A percentile compares a stretch with the other conserved stretches of the same genome.
Evolutionary conservation across 2,329 filamentous ascomycete genomes (phyloP).

Genomic region (Rutstroemia sp.): DNA sequence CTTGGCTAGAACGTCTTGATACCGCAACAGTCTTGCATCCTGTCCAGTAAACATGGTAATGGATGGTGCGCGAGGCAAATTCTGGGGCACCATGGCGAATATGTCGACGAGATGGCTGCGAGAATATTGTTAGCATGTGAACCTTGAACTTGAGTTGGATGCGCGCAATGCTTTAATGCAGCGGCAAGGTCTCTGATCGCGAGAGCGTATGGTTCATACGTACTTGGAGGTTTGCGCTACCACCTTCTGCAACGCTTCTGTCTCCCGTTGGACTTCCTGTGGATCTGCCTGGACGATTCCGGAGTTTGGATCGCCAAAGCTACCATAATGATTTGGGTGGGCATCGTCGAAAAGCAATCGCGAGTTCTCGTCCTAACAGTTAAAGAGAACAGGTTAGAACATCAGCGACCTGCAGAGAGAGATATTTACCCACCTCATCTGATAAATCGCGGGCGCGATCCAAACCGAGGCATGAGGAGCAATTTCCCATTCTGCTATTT

Average conservation of each 20-base stretch:
- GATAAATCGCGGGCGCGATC: slow-evolving; percentile 40
- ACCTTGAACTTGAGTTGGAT: not conserved
- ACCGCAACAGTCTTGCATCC: slow-evolving; percentile 48
- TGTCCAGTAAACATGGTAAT: slow-evolving; percentile 41
- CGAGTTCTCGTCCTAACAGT: slow-evolving; percentile 30
- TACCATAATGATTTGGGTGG: slow-evolving; percentile 52
- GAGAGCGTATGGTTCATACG: slow-evolving; percentile 13
- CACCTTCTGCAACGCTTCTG: slow-evolving; percentile 56
- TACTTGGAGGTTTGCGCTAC: slow-evolving; percentile 59
- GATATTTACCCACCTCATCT: slow-evolving; percentile 42
- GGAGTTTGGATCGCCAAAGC: slow-evolving; percentile 50
- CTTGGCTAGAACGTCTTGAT: slow-evolving; percentile 55
- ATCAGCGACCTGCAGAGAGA: too few relatives aligned
- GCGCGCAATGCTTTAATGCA: not conserved
- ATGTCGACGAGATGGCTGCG: slow-evolving; percentile 59
- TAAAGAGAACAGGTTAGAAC: not conserved
- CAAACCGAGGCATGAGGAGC: slow-evolving; percentile 52
- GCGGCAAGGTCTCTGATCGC: not conserved
- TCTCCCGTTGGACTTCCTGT: slow-evolving; percentile 55
- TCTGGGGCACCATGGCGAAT: slow-evolving; percentile 54
- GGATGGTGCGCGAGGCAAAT: slow-evolving; percentile 31
- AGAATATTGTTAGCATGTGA: slow-evolving; percentile 13
- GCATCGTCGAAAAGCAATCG: slow-evolving; percentile 55
- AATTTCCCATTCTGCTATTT: slow-evolving; percentile 45
- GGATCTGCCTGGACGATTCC: slow-evolving; percentile 48